A percentile compares a stretch with the other conserved stretches of the same genome.
phyloP scores from a whole-genome alignment of 2,329 filamentous ascomycete species.

The Neopestalotiopsis rosae region DNA sequence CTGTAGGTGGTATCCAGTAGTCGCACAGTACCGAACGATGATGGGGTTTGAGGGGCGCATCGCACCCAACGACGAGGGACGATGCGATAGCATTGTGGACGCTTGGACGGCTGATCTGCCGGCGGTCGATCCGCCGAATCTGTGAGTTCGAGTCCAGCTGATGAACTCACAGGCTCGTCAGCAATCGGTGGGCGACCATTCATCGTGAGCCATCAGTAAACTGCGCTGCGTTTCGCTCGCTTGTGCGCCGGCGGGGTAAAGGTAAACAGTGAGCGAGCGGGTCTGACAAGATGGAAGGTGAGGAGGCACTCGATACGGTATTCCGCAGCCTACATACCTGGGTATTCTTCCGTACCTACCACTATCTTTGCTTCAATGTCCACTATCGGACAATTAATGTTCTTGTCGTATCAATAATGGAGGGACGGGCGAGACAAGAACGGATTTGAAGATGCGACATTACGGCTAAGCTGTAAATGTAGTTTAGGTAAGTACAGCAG shows the following conservation, averaged over 20 bases:
- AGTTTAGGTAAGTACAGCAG: background rate
- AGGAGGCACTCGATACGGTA: background rate
- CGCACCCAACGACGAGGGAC: background rate
- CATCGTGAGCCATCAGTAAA: conserved; percentile 6
- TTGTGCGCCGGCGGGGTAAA: conserved; percentile 5
- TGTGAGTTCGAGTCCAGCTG: background rate
- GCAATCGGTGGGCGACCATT: background rate
- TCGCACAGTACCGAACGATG: background rate
- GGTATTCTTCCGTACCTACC: background rate
- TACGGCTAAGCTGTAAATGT: background rate
- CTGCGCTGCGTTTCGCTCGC: conserved; percentile 6
- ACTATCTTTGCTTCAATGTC: background rate
- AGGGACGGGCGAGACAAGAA: background rate
- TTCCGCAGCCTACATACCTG: background rate
- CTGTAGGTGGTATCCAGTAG: background rate
- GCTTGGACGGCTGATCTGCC: background rate
- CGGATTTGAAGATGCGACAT: background rate
- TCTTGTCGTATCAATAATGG: background rate
- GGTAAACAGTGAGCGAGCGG: background rate
- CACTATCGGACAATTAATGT: conserved; percentile 1
- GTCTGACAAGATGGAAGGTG: background rate
- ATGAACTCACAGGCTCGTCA: background rate
- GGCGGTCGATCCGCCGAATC: background rate
- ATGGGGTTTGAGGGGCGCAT: background rate
- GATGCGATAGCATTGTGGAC: background rate